These are phyloP conservation scores for Usnea hakonensis DNA, from an alignment of 495 filamentous ascomycete genomes.

Conservation along the genomic window DNA sequence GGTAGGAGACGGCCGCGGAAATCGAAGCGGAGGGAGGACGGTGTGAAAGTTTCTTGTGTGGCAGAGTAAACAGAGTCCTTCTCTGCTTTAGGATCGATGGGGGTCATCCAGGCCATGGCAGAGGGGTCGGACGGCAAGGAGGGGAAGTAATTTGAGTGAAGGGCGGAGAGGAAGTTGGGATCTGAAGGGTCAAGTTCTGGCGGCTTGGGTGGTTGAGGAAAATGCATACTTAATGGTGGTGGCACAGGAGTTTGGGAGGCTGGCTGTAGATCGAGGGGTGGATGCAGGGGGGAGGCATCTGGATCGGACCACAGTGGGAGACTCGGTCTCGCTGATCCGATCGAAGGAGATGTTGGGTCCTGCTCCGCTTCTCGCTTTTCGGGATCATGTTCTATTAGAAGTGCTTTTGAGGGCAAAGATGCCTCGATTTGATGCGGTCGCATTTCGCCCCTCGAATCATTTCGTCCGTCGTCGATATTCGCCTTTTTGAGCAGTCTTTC, in stretches of 20 bases:
- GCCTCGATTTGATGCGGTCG: not conserved
- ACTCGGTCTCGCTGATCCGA: slow-evolving; percentile 9
- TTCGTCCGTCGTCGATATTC: slow-evolving; percentile 58
- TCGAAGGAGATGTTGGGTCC: slow-evolving; percentile 15
- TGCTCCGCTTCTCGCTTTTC: slow-evolving; percentile 2
- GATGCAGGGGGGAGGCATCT: slow-evolving; percentile 34
- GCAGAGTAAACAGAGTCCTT: slow-evolving; percentile 74
- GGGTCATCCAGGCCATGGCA: slow-evolving; percentile 82
- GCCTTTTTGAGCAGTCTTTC: slow-evolving; percentile 71
- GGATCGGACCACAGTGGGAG: not conserved
- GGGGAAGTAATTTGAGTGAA: slow-evolving; percentile 91
- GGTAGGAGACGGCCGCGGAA: slow-evolving; percentile 72
- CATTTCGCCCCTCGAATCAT: slow-evolving; percentile 23
- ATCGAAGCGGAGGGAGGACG: slow-evolving; percentile 78
- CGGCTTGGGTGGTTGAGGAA: slow-evolving; percentile 44
- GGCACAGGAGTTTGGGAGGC: slow-evolving; percentile 28
- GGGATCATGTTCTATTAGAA: slow-evolving; percentile 18
- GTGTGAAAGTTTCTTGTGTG: slow-evolving; percentile 55
- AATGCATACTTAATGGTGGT: slow-evolving; percentile 42
- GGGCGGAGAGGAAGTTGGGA: slow-evolving; percentile 69
- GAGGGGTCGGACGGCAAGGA: slow-evolving; percentile 74
- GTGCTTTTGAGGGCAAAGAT: not conserved
- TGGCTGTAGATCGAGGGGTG: slow-evolving; percentile 36
- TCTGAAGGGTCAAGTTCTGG: slow-evolving; percentile 76
- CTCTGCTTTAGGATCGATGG: slow-evolving; percentile 49